Evolutionary conservation across 2,329 filamentous ascomycete species (phyloP).

Genomic region (Orbilia ellipsospora): DNA sequence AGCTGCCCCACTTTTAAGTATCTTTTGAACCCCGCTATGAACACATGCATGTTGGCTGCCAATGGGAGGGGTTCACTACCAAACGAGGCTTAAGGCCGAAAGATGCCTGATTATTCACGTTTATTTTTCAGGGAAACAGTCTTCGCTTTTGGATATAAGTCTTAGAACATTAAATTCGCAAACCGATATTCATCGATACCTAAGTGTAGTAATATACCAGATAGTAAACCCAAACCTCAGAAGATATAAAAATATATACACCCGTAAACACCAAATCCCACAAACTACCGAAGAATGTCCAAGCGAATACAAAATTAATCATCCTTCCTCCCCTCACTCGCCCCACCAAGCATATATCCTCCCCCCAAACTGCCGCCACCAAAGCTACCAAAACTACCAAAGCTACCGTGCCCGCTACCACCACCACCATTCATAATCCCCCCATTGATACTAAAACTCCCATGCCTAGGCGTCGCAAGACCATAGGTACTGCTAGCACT

Average conservation of each 20-base stretch:
- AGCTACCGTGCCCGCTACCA: slow-evolving; percentile 9
- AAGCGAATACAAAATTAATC: slow-evolving; percentile 9
- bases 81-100: too few species aligned
- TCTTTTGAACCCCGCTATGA: too few species aligned
- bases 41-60: too few species aligned
- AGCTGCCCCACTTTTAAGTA: neutral
- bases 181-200: neutral
- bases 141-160: too few species aligned
- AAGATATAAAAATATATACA: neutral
- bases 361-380: slow-evolving; percentile 7
- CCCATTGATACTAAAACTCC: slow-evolving; percentile 42
- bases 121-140: too few species aligned
- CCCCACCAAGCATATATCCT: slow-evolving; percentile 19
- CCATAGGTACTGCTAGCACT: slow-evolving; percentile 32
- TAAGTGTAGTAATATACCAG: too few species aligned
- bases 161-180: too few species aligned
- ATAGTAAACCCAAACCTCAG: too few species aligned
- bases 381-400: neutral
- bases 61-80: too few species aligned
- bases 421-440: slow-evolving; percentile 13
- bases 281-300: neutral
- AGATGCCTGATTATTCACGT: too few species aligned
- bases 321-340: slow-evolving; percentile 29
- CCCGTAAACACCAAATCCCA: neutral
- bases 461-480: slow-evolving; percentile 25